Evolutionary conservation across 1,284 basidiomycete genomes (phyloP), one percentile per base, ranked within the genome.

Genomic region (Leccinum fallax): DNA sequence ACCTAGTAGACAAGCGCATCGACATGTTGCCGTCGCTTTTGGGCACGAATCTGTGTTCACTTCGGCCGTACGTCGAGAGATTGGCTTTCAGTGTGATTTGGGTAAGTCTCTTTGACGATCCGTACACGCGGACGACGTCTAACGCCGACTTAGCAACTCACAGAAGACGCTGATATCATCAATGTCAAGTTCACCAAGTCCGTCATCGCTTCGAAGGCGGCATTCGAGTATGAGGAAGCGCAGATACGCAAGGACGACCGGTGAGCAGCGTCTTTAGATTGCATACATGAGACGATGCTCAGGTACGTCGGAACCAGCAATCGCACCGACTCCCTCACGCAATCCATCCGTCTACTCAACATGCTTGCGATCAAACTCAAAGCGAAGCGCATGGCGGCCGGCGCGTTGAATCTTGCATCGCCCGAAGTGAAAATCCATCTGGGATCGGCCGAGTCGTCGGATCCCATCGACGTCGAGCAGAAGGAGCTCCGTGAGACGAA

Each of bases 351-450:
- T 1, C 82, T 99, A 1, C 87, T 99, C 56, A 99, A 99, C 74
- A 76, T 82, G 0, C 83, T 99, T 7, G 96, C 97, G 0, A 86
- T 87, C 73, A 93, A 97, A 73, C 84, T 99, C 57, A 95, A 90
- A 74, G 89, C 86, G 10, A 85, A 86, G 38, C 86, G 97, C 34
- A 98, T 98, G 91, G 88, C 85, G 11, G 94, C 95, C 0, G 97
- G 97, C 38, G 97, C 97, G 6, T 84, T 99, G n/a, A 43, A 43
- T 67, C 88, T 99, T 8, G 97, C 97, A 1, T 98, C 95, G 0
- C 97, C 97, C 0, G 97, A 99, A 80, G 93, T 99, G 74, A 97
- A 97, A 76, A 95, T 99, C 64, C 90, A 98, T 68, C 83, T 99
- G 30, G 94, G 97, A 72, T 95, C 90, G 64, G 81, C 94, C 3